A percentile compares a stretch with the other conserved stretches of the same genome.
Evolutionary conservation across 495 filamentous ascomycete species (phyloP).

Genomic region (Penicillium desertorum): DNA sequence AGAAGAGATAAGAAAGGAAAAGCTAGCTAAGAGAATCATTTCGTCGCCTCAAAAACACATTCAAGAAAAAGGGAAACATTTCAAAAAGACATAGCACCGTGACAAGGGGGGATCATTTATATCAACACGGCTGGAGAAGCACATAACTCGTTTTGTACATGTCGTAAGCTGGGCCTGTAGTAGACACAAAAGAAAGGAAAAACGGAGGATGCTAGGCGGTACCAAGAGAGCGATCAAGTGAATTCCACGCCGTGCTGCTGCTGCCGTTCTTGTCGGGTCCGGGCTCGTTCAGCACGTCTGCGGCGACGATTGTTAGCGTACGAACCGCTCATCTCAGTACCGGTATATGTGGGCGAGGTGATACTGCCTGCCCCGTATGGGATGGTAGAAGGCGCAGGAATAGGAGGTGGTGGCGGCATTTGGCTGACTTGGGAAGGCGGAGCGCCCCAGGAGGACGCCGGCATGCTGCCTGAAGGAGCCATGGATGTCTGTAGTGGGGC

Average conservation of each 20-base stretch:
- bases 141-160: conserved; percentile 17
- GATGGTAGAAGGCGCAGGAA: conserved; percentile 38
- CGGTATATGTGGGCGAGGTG: conserved; percentile 49
- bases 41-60: conserved; percentile 5
- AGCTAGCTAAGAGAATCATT: conserved; percentile 6
- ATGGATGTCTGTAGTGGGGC: conserved; percentile 20
- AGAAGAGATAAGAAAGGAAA: neutral
- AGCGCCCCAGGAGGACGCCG: conserved; percentile 28
- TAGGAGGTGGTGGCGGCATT: conserved; percentile 36
- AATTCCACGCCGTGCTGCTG: conserved; percentile 48
- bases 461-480: conserved; percentile 32
- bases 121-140: conserved; percentile 10
- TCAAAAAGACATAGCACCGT: conserved; percentile 14
- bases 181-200: conserved; percentile 3
- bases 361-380: conserved; percentile 48
- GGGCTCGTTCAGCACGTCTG: conserved; percentile 52
- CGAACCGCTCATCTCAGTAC: conserved; percentile 53
- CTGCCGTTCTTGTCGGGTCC: conserved; percentile 48
- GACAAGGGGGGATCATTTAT: conserved; percentile 9
- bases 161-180: conserved; percentile 4
- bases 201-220: neutral
- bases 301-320: conserved; percentile 54
- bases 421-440: conserved; percentile 36
- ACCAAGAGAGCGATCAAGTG: conserved; percentile 27
- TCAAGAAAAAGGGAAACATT: conserved; percentile 5